Evolutionary conservation across 148 eudicot genomes (phyloP).

Genomic region (Salicornia ramosissima): DNA sequence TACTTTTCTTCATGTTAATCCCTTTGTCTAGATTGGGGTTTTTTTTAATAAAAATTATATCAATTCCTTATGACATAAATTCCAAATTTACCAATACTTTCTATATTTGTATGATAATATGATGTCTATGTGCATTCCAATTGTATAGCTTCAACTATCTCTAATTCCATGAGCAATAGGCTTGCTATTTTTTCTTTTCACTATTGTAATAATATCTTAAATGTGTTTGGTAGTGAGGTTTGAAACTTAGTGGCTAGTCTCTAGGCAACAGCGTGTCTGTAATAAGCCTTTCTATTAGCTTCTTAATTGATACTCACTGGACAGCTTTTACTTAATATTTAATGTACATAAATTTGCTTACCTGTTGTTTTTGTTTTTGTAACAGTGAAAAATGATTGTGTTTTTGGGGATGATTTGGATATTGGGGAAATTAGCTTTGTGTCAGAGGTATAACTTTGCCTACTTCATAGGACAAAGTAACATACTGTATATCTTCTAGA

Average conservation of each 20-base stretch:
- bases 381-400: slow-evolving; percentile 94
- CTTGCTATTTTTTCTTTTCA: neutral
- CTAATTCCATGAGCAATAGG: neutral
- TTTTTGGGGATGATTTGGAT: slow-evolving; percentile 86
- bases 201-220: neutral
- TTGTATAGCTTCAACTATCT: neutral
- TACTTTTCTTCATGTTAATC: neutral
- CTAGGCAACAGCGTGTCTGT: neutral
- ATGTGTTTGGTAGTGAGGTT: neutral
- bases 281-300: neutral
- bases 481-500: neutral
- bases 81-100: neutral
- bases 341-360: neutral
- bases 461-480: neutral
- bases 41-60: neutral
- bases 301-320: neutral
- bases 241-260: neutral
- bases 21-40: too few relatives aligned
- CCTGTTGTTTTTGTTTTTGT: slow-evolving; percentile 15
- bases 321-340: neutral
- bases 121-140: neutral
- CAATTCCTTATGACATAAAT: neutral
- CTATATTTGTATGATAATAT: neutral
- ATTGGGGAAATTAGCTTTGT: slow-evolving; percentile 67
- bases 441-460: slow-evolving; percentile 54